These are phyloP conservation scores for Naganishia kalamii DNA, from an alignment of 768 basidiomycete genomes.

Conservation along the genomic window DNA sequence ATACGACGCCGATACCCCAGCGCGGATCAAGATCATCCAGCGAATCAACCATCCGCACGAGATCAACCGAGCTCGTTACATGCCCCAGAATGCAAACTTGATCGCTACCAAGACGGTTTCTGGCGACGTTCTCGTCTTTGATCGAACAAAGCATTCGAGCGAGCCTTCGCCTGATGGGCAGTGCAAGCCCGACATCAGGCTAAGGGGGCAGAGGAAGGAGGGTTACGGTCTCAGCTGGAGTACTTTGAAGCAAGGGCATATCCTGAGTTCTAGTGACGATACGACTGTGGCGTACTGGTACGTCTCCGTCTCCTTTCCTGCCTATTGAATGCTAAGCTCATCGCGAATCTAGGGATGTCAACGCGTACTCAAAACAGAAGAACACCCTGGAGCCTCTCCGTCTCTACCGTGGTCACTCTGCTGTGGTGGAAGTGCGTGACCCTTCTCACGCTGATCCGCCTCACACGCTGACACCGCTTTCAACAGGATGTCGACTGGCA, in stretches of 20 bases:
- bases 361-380: conserved; percentile 71
- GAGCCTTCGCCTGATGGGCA: conserved; percentile 78
- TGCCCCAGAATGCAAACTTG: conserved; percentile 97
- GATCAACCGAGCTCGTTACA: conserved; percentile 94
- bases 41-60: conserved; percentile 92
- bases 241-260: conserved; percentile 69
- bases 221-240: conserved; percentile 96
- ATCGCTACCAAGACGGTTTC: conserved; percentile 89
- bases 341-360: conserved; percentile 68
- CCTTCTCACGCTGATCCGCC: not conserved
- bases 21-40: conserved; percentile 83
- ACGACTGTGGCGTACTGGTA: conserved; percentile 93
- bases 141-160: conserved; percentile 91
- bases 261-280: conserved; percentile 90
- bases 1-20: conserved; percentile 72
- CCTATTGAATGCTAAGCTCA: not conserved
- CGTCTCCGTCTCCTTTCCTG: conserved; percentile 27
- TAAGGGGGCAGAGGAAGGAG: conserved; percentile 85
- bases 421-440: conserved; percentile 75
- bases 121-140: conserved; percentile 90
- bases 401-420: conserved; percentile 79
- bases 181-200: conserved; percentile 81
- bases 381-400: conserved; percentile 73
- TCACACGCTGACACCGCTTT: conserved; percentile 15
- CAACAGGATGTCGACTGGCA: conserved; percentile 97